Percentiles rank a stretch among this genome's conserved stretches.
Evolutionary conservation across 495 filamentous ascomycete species (phyloP).

Genomic region (Neurospora sp.): DNA sequence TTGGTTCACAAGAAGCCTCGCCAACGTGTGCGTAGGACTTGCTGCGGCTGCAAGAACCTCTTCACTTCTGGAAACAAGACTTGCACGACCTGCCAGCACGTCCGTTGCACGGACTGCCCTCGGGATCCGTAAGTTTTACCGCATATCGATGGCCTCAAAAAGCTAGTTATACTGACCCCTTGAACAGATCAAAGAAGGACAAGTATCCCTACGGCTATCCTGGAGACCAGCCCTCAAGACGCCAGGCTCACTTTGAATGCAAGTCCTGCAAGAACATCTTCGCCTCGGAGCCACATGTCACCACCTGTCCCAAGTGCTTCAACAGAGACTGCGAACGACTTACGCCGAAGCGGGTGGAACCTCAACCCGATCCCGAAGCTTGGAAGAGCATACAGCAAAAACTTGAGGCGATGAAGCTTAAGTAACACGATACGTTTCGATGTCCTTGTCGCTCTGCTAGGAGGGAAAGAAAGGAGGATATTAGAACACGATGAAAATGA

Average conservation of each 20-base stretch:
- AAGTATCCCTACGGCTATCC: conserved; percentile 74
- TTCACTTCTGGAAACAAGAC: conserved; percentile 41
- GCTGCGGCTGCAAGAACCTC: conserved; percentile 61
- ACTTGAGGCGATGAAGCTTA: conserved; percentile 38
- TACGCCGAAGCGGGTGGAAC: conserved; percentile 49
- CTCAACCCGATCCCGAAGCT: conserved; percentile 55
- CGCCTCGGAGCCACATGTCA: conserved; percentile 30
- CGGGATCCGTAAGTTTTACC: conserved; percentile 60
- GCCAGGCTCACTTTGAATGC: conserved; percentile 48
- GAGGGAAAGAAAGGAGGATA: neutral
- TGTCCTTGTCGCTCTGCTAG: neutral
- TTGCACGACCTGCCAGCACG: conserved; percentile 63
- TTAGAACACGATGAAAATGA: neutral
- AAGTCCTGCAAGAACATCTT: conserved; percentile 52
- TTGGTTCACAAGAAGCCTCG: conserved; percentile 53
- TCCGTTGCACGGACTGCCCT: conserved; percentile 74
- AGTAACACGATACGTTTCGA: conserved; percentile 8
- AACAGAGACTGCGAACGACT: conserved; percentile 44
- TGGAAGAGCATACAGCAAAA: conserved; percentile 49
- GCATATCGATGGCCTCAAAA: conserved; percentile 2
- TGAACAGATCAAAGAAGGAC: conserved; percentile 51
- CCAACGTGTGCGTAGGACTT: conserved; percentile 64
- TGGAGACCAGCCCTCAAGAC: conserved; percentile 48
- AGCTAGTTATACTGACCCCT: conserved; percentile 14
- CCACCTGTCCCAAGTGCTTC: conserved; percentile 51